Evolutionary conservation across 2,329 filamentous ascomycete genomes (phyloP).

Genomic region (Golovinomyces cichoracearum): DNA sequence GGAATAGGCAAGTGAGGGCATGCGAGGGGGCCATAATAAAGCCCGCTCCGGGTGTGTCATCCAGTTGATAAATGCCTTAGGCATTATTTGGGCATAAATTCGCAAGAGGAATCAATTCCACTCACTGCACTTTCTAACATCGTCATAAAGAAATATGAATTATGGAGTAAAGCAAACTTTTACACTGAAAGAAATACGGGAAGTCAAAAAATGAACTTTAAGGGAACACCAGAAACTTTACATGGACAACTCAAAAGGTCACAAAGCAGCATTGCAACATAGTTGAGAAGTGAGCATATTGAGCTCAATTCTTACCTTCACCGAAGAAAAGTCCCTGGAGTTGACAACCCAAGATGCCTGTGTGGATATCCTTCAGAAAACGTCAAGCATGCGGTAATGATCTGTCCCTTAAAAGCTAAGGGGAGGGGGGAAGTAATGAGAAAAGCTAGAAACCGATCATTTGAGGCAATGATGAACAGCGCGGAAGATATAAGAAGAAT

Average conservation of each 20-base stretch:
- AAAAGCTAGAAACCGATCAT: neutral
- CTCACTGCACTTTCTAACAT: too few relatives aligned
- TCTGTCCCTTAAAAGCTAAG: neutral
- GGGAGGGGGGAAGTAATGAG: neutral
- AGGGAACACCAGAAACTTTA: neutral
- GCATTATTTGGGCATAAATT: too few relatives aligned
- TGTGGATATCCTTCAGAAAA: neutral
- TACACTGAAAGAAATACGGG: neutral
- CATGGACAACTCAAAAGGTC: neutral
- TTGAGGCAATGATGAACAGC: neutral
- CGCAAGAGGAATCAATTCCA: too few relatives aligned
- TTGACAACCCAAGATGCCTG: neutral
- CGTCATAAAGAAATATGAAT: too few relatives aligned
- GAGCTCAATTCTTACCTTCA: constrained; percentile 1
- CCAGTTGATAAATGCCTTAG: too few relatives aligned
- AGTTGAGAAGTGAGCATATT: constrained; percentile 1
- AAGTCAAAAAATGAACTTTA: neutral
- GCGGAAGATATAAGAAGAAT: neutral
- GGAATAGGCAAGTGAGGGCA: too few relatives aligned
- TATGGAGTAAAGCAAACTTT: neutral
- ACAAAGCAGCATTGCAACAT: neutral
- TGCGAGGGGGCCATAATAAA: too few relatives aligned
- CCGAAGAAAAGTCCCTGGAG: neutral
- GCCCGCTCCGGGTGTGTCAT: too few relatives aligned
- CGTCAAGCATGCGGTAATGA: neutral